A percentile compares a stretch with the other conserved stretches of the same genome.
These are phyloP conservation scores for Acanthamoeba lugdunensis DNA, from an alignment of 208 protist genomes.

Conservation along the genomic window DNA sequence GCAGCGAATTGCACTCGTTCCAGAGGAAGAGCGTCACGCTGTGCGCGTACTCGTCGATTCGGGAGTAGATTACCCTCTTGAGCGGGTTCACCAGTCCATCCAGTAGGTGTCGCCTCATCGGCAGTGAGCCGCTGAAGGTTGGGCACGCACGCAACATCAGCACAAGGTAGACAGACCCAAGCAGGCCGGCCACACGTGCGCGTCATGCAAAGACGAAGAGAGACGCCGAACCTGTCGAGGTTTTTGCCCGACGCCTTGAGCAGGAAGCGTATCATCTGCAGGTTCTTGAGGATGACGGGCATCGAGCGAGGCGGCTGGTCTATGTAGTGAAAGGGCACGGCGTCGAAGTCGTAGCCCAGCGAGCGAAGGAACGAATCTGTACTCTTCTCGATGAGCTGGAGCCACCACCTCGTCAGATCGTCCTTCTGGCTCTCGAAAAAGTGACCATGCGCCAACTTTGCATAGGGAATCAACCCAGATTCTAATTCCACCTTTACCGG, in stretches of 20 bases:
- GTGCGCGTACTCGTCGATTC: conserved; percentile 47
- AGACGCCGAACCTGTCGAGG: background rate
- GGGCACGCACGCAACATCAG: background rate
- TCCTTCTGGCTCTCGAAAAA: conserved; percentile 42
- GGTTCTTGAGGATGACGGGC: conserved; percentile 52
- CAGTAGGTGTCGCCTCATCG: conserved; percentile 41
- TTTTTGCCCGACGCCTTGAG: conserved; percentile 55
- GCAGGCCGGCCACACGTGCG: too few relatives aligned
- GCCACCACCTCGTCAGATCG: conserved; percentile 13
- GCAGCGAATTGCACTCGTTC: conserved; percentile 2
- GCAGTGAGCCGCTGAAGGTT: background rate
- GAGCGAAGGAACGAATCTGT: conserved; percentile 15
- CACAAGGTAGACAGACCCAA: background rate
- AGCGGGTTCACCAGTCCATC: conserved; percentile 20
- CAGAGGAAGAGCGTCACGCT: conserved; percentile 49
- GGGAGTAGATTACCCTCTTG: conserved; percentile 4
- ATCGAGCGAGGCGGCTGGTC: conserved; percentile 36
- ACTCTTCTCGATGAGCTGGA: conserved; percentile 1
- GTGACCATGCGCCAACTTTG: background rate
- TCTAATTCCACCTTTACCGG: background rate
- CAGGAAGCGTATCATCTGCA: conserved; percentile 51
- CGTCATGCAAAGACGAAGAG: background rate
- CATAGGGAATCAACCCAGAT: background rate
- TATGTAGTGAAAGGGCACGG: conserved; percentile 53
- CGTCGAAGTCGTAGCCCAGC: conserved; percentile 44